These are phyloP conservation scores for Escovopsis sp. DNA, from an alignment of 2,329 filamentous ascomycete species.

Conservation along the genomic window DNA sequence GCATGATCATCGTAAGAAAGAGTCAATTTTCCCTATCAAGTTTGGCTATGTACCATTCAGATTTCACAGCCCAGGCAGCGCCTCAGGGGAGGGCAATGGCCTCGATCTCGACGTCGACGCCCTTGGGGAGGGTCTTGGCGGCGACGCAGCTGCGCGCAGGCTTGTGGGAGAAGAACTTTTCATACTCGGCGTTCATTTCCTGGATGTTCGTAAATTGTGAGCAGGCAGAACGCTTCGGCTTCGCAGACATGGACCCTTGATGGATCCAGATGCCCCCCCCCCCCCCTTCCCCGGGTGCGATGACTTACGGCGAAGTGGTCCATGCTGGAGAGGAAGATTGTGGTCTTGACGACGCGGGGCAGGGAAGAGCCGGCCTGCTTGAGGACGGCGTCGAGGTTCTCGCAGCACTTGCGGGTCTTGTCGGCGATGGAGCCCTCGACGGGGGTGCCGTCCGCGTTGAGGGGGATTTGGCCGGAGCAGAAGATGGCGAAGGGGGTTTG, in stretches of 20 bases:
- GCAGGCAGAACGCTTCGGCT: background rate
- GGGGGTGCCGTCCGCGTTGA: constrained; percentile 40
- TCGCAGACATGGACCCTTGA: background rate
- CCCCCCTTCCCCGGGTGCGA: no score
- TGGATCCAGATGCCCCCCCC: no score
- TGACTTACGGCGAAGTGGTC: constrained; percentile 55
- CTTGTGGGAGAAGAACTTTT: constrained; percentile 70
- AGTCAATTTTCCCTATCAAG: no score
- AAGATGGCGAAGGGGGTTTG: constrained; percentile 52
- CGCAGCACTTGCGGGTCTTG: constrained; percentile 47
- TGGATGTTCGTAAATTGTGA: constrained; percentile 9
- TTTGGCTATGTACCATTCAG: no score
- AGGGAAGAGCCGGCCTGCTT: constrained; percentile 67
- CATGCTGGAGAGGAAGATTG: constrained; percentile 88
- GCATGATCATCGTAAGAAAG: no score
- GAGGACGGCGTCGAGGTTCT: constrained; percentile 75
- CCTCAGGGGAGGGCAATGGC: constrained; percentile 56
- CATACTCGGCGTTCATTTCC: constrained; percentile 76
- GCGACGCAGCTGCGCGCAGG: constrained; percentile 82
- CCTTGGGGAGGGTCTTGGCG: constrained; percentile 77
- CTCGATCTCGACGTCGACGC: constrained; percentile 81
- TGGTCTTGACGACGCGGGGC: constrained; percentile 75
- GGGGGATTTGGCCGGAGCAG: constrained; percentile 61
- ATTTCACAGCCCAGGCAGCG: background rate
- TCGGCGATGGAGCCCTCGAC: constrained; percentile 47